These are phyloP conservation scores for Marasmius oreades DNA, from an alignment of 1,284 basidiomycete genomes.

Conservation along the genomic window DNA sequence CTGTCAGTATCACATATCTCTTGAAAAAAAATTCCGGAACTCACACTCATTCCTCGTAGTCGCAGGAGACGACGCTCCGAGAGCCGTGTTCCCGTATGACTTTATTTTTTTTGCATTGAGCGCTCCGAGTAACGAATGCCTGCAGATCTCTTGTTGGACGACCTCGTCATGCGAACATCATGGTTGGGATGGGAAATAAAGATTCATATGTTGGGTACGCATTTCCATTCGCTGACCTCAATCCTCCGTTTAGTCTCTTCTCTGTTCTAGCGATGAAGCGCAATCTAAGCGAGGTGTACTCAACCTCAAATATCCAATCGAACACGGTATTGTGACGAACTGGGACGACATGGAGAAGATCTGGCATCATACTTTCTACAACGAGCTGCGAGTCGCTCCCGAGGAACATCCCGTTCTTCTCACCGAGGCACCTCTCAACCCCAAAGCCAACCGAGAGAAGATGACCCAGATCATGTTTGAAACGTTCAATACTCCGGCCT, in stretches of 20 bases:
- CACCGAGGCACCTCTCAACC: conserved; percentile 7
- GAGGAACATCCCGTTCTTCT: conserved; percentile 6
- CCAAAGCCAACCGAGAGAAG: conserved; percentile 6
- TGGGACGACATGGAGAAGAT: conserved; percentile 9
- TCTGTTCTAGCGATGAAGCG: conserved; percentile 4
- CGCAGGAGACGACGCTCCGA: conserved; percentile 19
- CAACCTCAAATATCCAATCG: conserved; percentile 1
- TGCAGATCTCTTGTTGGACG: conserved; percentile 2
- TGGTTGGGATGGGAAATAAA: conserved; percentile 5
- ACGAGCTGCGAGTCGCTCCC: conserved; percentile 4
- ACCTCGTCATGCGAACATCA: background rate
- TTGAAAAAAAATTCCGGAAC: background rate
- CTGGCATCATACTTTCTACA: conserved; percentile 8
- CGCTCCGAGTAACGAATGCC: background rate
- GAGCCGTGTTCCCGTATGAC: conserved; percentile 20
- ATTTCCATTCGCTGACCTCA: background rate
- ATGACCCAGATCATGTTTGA: conserved; percentile 8
- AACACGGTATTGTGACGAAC: conserved; percentile 7
- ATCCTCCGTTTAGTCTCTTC: background rate
- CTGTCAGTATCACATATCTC: conserved; percentile 12
- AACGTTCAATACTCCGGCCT: conserved; percentile 2
- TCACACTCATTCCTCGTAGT: background rate
- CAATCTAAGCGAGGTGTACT: conserved; percentile 3
- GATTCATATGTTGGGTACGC: conserved; percentile 6
- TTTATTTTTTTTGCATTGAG: background rate